Conservation (phyloP, 1,284 basidiomycete genomes). For the Flammula alnicola region DNA sequence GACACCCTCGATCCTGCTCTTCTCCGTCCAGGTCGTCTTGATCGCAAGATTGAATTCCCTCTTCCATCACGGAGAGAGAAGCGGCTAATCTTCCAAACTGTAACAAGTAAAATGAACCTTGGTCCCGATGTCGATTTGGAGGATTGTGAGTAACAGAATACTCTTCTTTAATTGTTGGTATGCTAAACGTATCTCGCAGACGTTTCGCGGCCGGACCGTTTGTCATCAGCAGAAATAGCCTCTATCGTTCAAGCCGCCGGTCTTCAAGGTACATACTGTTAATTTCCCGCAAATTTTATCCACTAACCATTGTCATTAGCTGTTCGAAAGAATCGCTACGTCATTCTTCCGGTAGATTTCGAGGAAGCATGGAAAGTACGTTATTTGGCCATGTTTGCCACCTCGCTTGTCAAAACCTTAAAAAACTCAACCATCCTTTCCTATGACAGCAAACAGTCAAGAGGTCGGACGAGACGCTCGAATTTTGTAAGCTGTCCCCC, state of each 20-base stretch:
- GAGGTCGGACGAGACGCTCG: slow-evolving; percentile 90
- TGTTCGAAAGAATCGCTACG: slow-evolving; percentile 97
- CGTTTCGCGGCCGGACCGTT: slow-evolving; percentile 93
- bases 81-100: slow-evolving; percentile 98
- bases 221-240: slow-evolving; percentile 96
- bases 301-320: slow-evolving; percentile 52
- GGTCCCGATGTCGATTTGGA: slow-evolving; percentile 98
- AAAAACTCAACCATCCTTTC: slow-evolving; percentile 43
- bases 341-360: slow-evolving; percentile 97
- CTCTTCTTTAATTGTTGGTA: slow-evolving; percentile 2
- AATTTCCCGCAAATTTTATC: slow-evolving; percentile 12
- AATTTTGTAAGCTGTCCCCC: slow-evolving; percentile 79
- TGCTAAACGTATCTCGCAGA: slow-evolving; percentile 51
- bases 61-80: slow-evolving; percentile 94
- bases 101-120: slow-evolving; percentile 97
- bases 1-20: slow-evolving; percentile 97
- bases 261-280: slow-evolving; percentile 75
- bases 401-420: slow-evolving; percentile 21
- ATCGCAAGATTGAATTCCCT: slow-evolving; percentile 99
- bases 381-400: slow-evolving; percentile 54
- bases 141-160: slow-evolving; percentile 88
- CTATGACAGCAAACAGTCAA: slow-evolving; percentile 86
- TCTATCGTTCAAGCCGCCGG: slow-evolving; percentile 98
- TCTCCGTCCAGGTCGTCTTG: slow-evolving; percentile 95
- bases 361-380: slow-evolving; percentile 98